Base-by-base conservation (phyloP, 2,329 filamentous ascomycete species). In the Nemania sp. region DNA sequence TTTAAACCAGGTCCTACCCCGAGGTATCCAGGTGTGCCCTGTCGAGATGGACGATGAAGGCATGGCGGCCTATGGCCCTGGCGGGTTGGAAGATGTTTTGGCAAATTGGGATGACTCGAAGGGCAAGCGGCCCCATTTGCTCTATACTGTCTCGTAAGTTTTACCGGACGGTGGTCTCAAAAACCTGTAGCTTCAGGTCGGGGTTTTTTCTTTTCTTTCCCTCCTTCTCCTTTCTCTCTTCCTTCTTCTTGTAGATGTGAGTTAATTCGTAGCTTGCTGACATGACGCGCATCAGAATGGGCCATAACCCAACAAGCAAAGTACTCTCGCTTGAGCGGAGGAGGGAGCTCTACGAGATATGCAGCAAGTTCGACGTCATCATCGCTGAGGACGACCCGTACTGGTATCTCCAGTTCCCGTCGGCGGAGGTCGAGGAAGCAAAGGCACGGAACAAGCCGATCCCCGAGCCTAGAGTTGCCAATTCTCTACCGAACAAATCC, bases 361-460 rank as follows among this genome's bases (percentile, higher is more conserved):
- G 90, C 76, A 87, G 87, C 73, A 85, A 89, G 72, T 96, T 91
- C 77, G 92, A 97, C 74, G 84, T 97, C 64, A 85, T 97, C 70
- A 97, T 97, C 66, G 79, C 96, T 63, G 94, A 98, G 75, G 94
- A 98, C 69, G 93, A 97, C 64, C 94, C 94, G 5, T 97, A 97
- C 79, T 97, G 92, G 91, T 94, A 95, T 74, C 81, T 98, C 9
- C 94, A 97, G 74, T 97, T 86, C 75, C 91, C 92, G 0, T 90
- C 90, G 0, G 88, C 90, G 0, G 83, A 79, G 54, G 48, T 72
- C 25, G 75, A 76, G 49, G 79, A 85, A 71, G 79, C 84, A 68
- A 79, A 81, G 69, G 79, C 81, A 17, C 75, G 81, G 40, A 73
- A 74, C 54, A 66, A 73, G 37, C 75, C 70, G 47, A 68, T 67